Percentiles rank a stretch among this genome's conserved stretches.
These are phyloP conservation scores for Austroboletus niveus DNA, from an alignment of 1,284 basidiomycete genomes.

Conservation along the genomic window DNA sequence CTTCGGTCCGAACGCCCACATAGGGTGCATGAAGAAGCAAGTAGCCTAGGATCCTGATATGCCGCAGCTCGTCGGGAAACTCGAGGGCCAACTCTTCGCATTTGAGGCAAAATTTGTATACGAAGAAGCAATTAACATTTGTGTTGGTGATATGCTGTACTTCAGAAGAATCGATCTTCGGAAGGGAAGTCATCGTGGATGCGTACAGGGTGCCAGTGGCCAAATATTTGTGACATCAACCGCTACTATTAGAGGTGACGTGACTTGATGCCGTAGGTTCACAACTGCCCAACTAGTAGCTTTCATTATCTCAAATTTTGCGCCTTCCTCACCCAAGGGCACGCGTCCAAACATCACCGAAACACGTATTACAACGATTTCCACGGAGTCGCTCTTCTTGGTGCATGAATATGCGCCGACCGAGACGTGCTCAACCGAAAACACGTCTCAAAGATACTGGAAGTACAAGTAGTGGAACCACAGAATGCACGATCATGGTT, in stretches of 20 bases:
- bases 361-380: neutral
- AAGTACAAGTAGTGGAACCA: slow-evolving; percentile 70
- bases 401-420: slow-evolving; percentile 33
- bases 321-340: slow-evolving; percentile 79
- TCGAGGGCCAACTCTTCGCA: too few species aligned
- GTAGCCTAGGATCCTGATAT: too few species aligned
- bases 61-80: too few species aligned
- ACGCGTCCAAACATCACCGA: neutral
- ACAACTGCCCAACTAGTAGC: slow-evolving; percentile 21
- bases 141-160: too few species aligned
- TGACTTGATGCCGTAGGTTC: slow-evolving; percentile 36
- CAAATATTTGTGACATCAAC: too few species aligned
- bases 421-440: slow-evolving; percentile 9
- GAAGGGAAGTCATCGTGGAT: too few species aligned
- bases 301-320: slow-evolving; percentile 39
- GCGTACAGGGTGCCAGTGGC: too few species aligned
- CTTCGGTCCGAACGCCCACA: too few species aligned
- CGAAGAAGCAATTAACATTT: too few species aligned
- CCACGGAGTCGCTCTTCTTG: slow-evolving; percentile 62
- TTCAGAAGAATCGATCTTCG: too few species aligned
- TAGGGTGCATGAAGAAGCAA: too few species aligned
- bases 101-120: too few species aligned
- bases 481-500: slow-evolving; percentile 79
- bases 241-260: slow-evolving; percentile 16
- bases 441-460: slow-evolving; percentile 47